These are phyloP conservation scores for Phaffia australis DNA, from an alignment of 768 basidiomycete species.

Conservation along the genomic window DNA sequence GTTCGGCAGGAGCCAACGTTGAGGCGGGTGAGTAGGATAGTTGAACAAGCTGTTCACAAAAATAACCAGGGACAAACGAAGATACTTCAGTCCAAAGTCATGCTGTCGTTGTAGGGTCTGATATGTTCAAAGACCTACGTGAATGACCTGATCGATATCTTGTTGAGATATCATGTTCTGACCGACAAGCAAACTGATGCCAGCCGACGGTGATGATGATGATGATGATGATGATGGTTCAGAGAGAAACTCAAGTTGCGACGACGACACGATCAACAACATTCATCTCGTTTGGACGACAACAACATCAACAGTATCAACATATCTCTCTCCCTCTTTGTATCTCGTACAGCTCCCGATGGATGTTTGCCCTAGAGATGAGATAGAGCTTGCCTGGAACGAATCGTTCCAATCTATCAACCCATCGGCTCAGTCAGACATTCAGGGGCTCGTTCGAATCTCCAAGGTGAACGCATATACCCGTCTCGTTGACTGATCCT, in stretches of 20 bases:
- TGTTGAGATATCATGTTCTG: constrained; percentile 11
- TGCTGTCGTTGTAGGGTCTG: not conserved
- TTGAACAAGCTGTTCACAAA: constrained; percentile 22
- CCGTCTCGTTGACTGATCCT: not conserved
- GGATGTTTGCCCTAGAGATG: no score
- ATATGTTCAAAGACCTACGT: constrained; percentile 1
- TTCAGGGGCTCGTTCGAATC: constrained; percentile 5
- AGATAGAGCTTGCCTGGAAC: constrained; percentile 5
- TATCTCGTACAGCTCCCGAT: no score
- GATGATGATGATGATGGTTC: no score
- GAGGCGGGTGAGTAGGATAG: constrained; percentile 21
- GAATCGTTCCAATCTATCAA: constrained; percentile 14
- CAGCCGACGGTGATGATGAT: no score
- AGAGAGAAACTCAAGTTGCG: no score
- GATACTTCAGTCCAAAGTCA: not conserved
- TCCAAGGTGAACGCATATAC: constrained; percentile 8
- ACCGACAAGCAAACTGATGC: no score
- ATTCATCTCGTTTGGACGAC: no score
- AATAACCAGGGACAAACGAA: not conserved
- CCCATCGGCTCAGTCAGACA: not conserved
- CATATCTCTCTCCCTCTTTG: no score
- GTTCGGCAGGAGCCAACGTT: constrained; percentile 12
- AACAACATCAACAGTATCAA: no score
- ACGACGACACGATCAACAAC: no score
- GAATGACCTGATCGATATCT: constrained; percentile 25